These are phyloP conservation scores for Schwanniomyces sp. DNA, from an alignment of 805 yeast species.

Conservation along the genomic window DNA sequence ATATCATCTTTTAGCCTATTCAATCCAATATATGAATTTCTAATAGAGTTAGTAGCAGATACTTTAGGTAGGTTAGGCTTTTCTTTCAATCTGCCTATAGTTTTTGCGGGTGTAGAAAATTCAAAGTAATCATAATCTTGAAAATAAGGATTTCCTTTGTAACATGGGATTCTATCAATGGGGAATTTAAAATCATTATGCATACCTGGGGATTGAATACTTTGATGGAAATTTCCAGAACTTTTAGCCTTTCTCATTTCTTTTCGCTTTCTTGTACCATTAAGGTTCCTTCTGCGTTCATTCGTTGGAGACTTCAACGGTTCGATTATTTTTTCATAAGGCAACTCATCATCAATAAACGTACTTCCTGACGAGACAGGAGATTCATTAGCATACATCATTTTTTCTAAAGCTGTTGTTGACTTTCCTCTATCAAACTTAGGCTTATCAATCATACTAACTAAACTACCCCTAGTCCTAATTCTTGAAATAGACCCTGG, in stretches of 20 bases:
- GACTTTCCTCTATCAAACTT: slow-evolving; percentile 16
- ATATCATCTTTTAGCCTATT: slow-evolving; percentile 34
- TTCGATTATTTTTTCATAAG: background rate
- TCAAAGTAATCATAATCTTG: background rate
- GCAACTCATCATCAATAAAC: slow-evolving; percentile 11
- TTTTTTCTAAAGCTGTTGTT: slow-evolving; percentile 17
- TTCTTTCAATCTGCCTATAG: slow-evolving; percentile 9
- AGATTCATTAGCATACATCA: slow-evolving; percentile 2
- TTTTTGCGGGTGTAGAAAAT: slow-evolving; percentile 1
- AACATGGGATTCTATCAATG: slow-evolving; percentile 21
- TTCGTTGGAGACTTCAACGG: slow-evolving; percentile 1
- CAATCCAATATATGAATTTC: slow-evolving; percentile 39
- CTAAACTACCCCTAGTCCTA: slow-evolving; percentile 13
- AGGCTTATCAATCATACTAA: slow-evolving; percentile 9
- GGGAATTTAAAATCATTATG: slow-evolving; percentile 10
- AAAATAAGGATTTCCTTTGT: slow-evolving; percentile 25
- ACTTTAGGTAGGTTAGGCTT: slow-evolving; percentile 36
- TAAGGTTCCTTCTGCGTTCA: background rate
- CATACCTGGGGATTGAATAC: slow-evolving; percentile 3
- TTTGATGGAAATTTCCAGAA: slow-evolving; percentile 29
- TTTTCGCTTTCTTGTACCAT: slow-evolving; percentile 1
- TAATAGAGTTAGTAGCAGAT: slow-evolving; percentile 24
- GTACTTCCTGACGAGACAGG: slow-evolving; percentile 10
- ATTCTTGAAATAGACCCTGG: background rate
- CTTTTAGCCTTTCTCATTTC: slow-evolving; percentile 32